These are phyloP conservation scores for Zymoseptoria brevis DNA, from an alignment of 2,329 filamentous ascomycete species.

Conservation along the genomic window DNA sequence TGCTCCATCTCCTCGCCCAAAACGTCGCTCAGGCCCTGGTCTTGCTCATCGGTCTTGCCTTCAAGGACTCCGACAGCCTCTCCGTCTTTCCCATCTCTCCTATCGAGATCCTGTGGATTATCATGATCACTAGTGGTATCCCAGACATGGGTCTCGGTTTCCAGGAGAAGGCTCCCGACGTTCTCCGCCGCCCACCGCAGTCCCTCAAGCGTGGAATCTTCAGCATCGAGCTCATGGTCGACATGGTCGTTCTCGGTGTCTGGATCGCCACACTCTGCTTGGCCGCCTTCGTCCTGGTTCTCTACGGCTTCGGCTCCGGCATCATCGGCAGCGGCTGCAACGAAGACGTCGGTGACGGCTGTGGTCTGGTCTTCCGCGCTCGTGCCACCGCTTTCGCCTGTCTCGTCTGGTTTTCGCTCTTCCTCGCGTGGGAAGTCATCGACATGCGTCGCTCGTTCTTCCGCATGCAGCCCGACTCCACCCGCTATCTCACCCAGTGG, in stretches of 20 bases:
- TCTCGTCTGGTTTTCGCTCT: slow-evolving; percentile 68
- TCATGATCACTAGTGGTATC: slow-evolving; percentile 82
- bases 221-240: slow-evolving; percentile 66
- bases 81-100: slow-evolving; percentile 82
- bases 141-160: slow-evolving; percentile 83
- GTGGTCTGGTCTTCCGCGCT: slow-evolving; percentile 60
- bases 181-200: slow-evolving; percentile 74
- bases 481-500: slow-evolving; percentile 58
- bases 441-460: slow-evolving; percentile 67
- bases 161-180: slow-evolving; percentile 64
- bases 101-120: slow-evolving; percentile 81
- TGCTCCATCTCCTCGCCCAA: slow-evolving; percentile 87
- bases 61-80: slow-evolving; percentile 61
- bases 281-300: slow-evolving; percentile 54
- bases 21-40: slow-evolving; percentile 82
- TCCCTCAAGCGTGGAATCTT: slow-evolving; percentile 62
- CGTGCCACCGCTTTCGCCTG: slow-evolving; percentile 66
- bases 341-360: slow-evolving; percentile 45
- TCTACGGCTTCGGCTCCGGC: slow-evolving; percentile 51
- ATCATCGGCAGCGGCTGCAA: slow-evolving; percentile 54
- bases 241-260: slow-evolving; percentile 71
- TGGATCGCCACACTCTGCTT: slow-evolving; percentile 64
- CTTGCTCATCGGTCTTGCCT: slow-evolving; percentile 71
- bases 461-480: slow-evolving; percentile 58
- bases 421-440: slow-evolving; percentile 72